Base-by-base conservation (phyloP, 495 filamentous ascomycete species). In the Lepraria neglecta region DNA sequence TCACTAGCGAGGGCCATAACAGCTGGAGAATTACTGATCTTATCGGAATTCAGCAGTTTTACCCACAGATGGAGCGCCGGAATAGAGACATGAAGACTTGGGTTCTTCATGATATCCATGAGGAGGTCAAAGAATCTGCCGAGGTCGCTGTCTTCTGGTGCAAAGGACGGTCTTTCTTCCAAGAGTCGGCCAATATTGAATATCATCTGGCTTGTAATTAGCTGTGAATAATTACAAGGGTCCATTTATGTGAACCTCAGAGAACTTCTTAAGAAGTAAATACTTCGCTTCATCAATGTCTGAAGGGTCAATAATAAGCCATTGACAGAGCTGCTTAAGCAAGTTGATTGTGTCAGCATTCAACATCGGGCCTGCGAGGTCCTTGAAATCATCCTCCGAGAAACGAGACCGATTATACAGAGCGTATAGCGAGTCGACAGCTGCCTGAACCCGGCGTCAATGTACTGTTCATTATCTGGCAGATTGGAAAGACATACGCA, bases 201-300 rank as follows among this genome's bases (percentile, higher is more conserved):
- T 24, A 96, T 78, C 77, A 95, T 84, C 89, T 92, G 57, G 35
- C 15, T 24, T 9, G 55, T 10, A 27, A 47, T 65, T 62, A 68
- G 62, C 54, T 15, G 4, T 38, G 1, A 38, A 38, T 2, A 38
- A 58, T 10, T 30, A 56, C 12, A 38, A 33, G 11, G 17, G 43
- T 19, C 3, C 3, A 21, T 17, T 0, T 38, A 38, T 38, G 35
- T 7, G 14, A 28, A 89, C 90, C 84, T 97, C 94, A 5, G 92
- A 91, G 43, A 97, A 83, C 74, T 92, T 96, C 76, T 97, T 97
- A 24, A 87, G 84, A 65, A 97, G 84, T 40, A 88, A 81, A 70
- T 98, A 97, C 70, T 90, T 92, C 62, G 90, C 87, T 59, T 97
- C 91, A 68, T 96, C 89, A 33, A 92, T 82, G 67, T 94, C 85